Conservation (phyloP, 306 rosid genomes). For the Prinsepia uniflora region DNA sequence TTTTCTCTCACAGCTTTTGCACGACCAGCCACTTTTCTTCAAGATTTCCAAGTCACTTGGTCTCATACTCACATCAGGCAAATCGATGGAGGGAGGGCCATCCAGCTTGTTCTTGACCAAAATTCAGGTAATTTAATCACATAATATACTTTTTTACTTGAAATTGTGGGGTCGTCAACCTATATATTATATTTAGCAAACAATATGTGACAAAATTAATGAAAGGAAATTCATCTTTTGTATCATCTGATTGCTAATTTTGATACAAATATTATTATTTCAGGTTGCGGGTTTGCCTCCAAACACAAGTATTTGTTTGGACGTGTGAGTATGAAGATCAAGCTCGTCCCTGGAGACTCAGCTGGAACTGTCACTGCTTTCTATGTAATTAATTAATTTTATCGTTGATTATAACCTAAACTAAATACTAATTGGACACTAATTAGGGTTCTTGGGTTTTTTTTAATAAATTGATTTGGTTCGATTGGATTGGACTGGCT, state of each 20-base stretch:
- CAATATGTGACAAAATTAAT: background rate
- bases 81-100: constrained; percentile 69
- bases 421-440: too few species aligned
- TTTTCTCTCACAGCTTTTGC: constrained; percentile 37
- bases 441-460: background rate
- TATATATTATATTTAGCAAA: background rate
- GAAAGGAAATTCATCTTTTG: background rate
- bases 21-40: constrained; percentile 69
- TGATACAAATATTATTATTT: background rate
- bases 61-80: constrained; percentile 65
- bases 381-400: constrained; percentile 43
- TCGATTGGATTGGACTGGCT: background rate
- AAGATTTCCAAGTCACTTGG: constrained; percentile 75
- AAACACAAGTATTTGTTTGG: constrained; percentile 69
- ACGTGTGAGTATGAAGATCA: constrained; percentile 94
- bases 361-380: constrained; percentile 98
- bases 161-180: constrained; percentile 12
- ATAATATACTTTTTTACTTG: background rate
- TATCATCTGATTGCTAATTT: background rate
- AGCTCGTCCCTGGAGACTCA: constrained; percentile 84
- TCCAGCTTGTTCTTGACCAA: constrained; percentile 81
- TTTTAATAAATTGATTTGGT: background rate
- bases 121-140: constrained; percentile 53
- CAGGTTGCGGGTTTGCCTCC: constrained; percentile 92
- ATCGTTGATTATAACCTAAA: background rate